phyloP scores from a whole-genome alignment of 106 monocot genomes.

The Platanthera zijinensis region DNA sequence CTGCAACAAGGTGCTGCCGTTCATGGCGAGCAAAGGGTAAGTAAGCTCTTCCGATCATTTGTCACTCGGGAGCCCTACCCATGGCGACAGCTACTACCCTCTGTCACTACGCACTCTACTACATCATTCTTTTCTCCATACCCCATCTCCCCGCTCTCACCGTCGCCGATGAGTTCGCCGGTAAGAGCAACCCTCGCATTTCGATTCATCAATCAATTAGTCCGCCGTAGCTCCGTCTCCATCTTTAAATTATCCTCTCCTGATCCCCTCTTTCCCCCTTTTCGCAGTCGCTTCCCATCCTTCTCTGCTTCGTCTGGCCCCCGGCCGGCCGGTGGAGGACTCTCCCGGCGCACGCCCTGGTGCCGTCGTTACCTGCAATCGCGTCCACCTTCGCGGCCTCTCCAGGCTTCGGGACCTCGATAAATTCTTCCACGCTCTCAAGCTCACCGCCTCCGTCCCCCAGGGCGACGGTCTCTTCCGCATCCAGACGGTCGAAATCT shows the following conservation, averaged over 20 bases:
- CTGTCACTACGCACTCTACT: background rate
- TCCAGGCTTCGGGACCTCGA: constrained; percentile 35
- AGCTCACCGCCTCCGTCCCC: constrained; percentile 32
- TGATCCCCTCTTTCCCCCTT: background rate
- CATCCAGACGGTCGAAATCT: constrained; percentile 51
- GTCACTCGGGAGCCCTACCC: too few species aligned
- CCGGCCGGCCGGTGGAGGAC: constrained; percentile 26
- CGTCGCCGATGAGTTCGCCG: background rate
- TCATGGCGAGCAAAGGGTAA: too few species aligned
- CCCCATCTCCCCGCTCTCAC: background rate
- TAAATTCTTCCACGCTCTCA: constrained; percentile 55
- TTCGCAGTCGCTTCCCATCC: constrained; percentile 22
- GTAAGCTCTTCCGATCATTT: too few species aligned
- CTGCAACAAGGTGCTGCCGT: too few species aligned
- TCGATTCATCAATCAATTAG: too few species aligned
- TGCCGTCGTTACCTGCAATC: constrained; percentile 30
- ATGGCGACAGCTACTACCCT: background rate
- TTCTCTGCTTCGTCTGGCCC: constrained; percentile 36
- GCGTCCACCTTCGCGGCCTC: constrained; percentile 57
- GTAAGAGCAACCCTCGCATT: background rate
- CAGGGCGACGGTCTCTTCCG: constrained; percentile 37
- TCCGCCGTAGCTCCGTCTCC: background rate
- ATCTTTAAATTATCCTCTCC: background rate
- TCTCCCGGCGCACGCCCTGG: constrained; percentile 55
- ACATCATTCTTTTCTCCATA: background rate